Conservation (phyloP, 2,329 filamentous ascomycete genomes). For the Pleurostoma richardsiae region DNA sequence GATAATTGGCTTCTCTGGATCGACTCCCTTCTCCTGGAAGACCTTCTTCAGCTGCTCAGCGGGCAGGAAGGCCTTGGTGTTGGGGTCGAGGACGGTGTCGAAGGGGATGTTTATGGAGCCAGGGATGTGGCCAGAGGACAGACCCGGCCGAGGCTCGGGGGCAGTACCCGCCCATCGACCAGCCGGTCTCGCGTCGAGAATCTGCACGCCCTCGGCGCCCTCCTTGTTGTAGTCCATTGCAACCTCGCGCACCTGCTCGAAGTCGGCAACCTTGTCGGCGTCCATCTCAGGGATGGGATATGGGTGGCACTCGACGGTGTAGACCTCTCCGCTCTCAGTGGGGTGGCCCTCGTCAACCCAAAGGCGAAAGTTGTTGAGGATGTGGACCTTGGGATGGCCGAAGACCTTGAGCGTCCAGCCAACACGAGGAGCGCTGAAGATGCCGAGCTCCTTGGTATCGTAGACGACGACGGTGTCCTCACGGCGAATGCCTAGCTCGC, state of each 20-base stretch:
- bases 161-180: constrained; percentile 79
- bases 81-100: constrained; percentile 71
- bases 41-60: constrained; percentile 66
- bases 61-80: constrained; percentile 75
- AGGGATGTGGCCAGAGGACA: constrained; percentile 89
- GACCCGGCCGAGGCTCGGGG: constrained; percentile 78
- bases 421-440: constrained; percentile 90
- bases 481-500: constrained; percentile 75
- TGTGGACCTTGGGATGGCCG: constrained; percentile 80
- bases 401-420: constrained; percentile 92
- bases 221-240: constrained; percentile 75
- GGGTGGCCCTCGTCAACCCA: constrained; percentile 84
- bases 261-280: constrained; percentile 63
- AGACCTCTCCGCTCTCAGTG: constrained; percentile 73
- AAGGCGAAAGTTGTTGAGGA: constrained; percentile 93
- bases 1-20: constrained; percentile 76
- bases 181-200: constrained; percentile 77
- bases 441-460: constrained; percentile 83
- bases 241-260: constrained; percentile 76
- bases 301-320: constrained; percentile 58
- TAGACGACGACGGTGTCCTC: constrained; percentile 94
- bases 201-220: constrained; percentile 76
- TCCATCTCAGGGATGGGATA: constrained; percentile 61
- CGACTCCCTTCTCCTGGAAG: constrained; percentile 75
- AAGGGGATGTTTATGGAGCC: constrained; percentile 81